Conservation (phyloP, 1,284 basidiomycete genomes). For the Microbotryomycetes sp. region DNA sequence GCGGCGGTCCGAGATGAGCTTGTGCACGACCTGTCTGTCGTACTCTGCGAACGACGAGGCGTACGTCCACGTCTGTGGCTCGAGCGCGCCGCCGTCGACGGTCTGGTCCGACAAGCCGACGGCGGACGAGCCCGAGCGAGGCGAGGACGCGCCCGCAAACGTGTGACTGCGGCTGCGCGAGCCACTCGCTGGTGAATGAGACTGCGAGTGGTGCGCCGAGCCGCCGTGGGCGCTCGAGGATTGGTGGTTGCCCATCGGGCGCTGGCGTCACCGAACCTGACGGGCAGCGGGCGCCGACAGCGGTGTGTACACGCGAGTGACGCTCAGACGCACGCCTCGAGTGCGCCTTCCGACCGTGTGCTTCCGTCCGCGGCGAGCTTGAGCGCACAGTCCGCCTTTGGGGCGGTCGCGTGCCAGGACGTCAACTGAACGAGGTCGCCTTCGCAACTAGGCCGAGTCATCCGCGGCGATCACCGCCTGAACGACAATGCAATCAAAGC, state of each 20-base stretch:
- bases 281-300: neutral
- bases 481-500: no score
- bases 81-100: conserved; percentile 60
- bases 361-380: neutral
- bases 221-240: neutral
- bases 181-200: neutral
- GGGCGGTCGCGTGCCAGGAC: no score
- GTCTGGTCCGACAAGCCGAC: conserved; percentile 37
- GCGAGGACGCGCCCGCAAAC: neutral
- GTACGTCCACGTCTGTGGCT: conserved; percentile 84
- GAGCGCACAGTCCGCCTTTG: neutral
- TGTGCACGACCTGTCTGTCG: conserved; percentile 68
- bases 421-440: no score
- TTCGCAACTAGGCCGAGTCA: no score
- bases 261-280: neutral
- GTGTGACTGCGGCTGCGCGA: neutral
- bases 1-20: conserved; percentile 75
- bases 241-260: conserved; percentile 23
- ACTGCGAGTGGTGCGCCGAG: neutral
- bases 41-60: conserved; percentile 61
- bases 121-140: conserved; percentile 9
- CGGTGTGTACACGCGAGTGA: no score
- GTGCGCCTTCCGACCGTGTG: no score
- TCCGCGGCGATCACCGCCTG: no score
- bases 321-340: no score